Conservation (phyloP, 306 rosid genomes). For the Cyclanthera cordifolia region DNA sequence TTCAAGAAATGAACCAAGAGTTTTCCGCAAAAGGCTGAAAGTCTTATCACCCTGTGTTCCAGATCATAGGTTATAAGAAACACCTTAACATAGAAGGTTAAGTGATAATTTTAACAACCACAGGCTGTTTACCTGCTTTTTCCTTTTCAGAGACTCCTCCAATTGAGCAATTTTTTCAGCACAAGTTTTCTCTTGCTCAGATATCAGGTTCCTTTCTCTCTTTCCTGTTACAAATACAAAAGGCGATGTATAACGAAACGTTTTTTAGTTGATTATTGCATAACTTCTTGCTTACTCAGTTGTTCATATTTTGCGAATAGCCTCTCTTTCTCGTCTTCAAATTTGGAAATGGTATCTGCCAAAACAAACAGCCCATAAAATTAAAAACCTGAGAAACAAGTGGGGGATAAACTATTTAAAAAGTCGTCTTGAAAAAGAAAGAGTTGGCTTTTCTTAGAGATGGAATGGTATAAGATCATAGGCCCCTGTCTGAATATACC, state of each 20-base stretch:
- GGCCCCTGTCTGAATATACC: neutral
- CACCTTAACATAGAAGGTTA: neutral
- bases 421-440: neutral
- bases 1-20: constrained; percentile 75
- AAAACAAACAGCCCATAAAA: neutral
- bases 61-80: constrained; percentile 8
- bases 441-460: neutral
- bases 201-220: constrained; percentile 53
- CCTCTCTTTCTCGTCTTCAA: constrained; percentile 88
- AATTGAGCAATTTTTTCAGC: constrained; percentile 52
- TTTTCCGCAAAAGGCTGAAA: constrained; percentile 77
- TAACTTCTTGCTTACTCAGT: constrained; percentile 44
- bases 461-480: neutral
- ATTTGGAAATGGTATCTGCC: constrained; percentile 64
- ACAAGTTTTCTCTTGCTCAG: constrained; percentile 70
- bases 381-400: constrained; percentile 8
- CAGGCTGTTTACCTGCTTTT: constrained; percentile 47
- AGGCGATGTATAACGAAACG: neutral
- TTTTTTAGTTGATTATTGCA: neutral
- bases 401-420: neutral
- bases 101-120: neutral
- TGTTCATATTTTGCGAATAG: constrained; percentile 69
- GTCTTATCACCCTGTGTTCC: constrained; percentile 64
- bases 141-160: constrained; percentile 76
- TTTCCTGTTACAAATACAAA: constrained; percentile 41